Base-by-base conservation (phyloP, 192 early-diverging fungal genomes). In the Umbelopsis ramanniana region DNA sequence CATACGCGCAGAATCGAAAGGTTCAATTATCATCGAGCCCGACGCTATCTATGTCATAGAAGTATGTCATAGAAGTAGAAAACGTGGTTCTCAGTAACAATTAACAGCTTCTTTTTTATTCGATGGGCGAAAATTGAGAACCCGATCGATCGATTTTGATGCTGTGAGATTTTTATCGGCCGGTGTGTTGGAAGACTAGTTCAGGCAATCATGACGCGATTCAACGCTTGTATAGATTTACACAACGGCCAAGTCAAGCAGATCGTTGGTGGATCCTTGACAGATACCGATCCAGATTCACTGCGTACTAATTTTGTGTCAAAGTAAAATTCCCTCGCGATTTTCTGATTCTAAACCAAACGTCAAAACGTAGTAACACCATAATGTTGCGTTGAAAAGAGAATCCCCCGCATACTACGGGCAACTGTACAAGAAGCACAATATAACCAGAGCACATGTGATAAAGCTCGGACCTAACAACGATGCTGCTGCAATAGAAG, bases 201-300 rank as follows among this genome's bases (percentile, higher is more conserved):
- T 29, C 29, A 29, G 35, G 53, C 24, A 37, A 21, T 21, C 53
- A 76, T 77, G 75, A 91, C 94, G 38, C 74, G 81, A 76, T 98
- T 99, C 82, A 86, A 94, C 21, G 95, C 97, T n/a, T 99, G 98
- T 84, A 98, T 99, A 74, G 98, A 99, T 84, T 84, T 99, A 54
- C 98, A 99, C 84, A 76, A 89, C 45, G 98, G 98, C 46, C 90
- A 95, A 79, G 98, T 99, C 71, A 99, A 99, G 83, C 98, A 99
- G 79, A 98, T 99, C 67, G 96, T 99, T 53, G 98, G 98, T 37
- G 96, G 93, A 47, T 93, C 97, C 53, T 85, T 99, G 21, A 86
- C 78, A 72, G 93, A 94, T 74, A 68, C 81, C 43, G 84, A 80
- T 29, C 84, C 81, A 10, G 74, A 86, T 5, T 71, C 69, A 24